Conservation (phyloP, 192 early-diverging fungal species). For the Coemansia sp. region DNA sequence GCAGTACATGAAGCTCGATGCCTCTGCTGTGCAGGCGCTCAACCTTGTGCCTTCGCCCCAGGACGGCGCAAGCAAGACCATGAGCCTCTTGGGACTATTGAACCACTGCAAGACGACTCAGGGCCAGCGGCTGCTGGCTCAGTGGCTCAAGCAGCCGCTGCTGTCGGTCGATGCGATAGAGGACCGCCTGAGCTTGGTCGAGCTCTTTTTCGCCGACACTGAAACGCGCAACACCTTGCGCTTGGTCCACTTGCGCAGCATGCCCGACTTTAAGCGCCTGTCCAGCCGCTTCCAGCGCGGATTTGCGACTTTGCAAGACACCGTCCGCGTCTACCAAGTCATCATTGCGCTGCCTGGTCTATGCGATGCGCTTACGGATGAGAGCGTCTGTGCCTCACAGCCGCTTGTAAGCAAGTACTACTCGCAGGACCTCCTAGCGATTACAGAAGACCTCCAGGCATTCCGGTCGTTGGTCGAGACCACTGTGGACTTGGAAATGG, state of each 20-base stretch:
- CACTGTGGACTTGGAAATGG: constrained; percentile 84
- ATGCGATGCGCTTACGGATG: constrained; percentile 57
- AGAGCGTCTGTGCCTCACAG: constrained; percentile 23
- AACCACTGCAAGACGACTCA: constrained; percentile 91
- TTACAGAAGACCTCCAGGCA: constrained; percentile 61
- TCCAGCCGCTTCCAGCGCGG: constrained; percentile 82
- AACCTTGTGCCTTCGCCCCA: constrained; percentile 80
- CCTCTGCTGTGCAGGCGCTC: constrained; percentile 84
- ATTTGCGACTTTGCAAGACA: constrained; percentile 82
- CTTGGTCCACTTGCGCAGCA: constrained; percentile 73
- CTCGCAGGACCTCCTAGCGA: constrained; percentile 60
- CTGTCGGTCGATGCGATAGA: constrained; percentile 75
- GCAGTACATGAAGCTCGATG: constrained; percentile 92
- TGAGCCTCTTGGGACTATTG: constrained; percentile 81
- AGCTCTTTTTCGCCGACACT: constrained; percentile 66
- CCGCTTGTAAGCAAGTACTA: constrained; percentile 57
- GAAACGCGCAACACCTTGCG: constrained; percentile 67
- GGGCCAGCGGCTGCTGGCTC: constrained; percentile 80
- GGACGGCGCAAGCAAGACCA: constrained; percentile 64
- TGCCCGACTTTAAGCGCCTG: constrained; percentile 91
- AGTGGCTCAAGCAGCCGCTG: constrained; percentile 94
- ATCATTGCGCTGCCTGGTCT: constrained; percentile 71
- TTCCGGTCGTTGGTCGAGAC: constrained; percentile 87
- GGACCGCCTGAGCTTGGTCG: constrained; percentile 73
- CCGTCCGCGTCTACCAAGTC: constrained; percentile 89